Conservation (phyloP, 371 early-diverging fungal genomes). For the Apophysomyces elegans region DNA sequence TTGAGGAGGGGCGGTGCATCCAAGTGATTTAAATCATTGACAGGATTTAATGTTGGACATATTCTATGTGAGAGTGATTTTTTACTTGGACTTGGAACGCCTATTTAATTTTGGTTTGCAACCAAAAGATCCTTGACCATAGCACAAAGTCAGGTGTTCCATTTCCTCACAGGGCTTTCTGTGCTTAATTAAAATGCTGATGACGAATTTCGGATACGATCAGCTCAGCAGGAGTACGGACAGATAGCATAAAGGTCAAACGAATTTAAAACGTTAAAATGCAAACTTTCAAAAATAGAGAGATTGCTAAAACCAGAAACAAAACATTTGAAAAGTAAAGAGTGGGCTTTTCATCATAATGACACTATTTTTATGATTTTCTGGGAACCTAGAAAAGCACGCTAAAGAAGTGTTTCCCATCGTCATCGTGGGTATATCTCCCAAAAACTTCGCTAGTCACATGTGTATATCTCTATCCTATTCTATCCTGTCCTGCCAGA, state of each 20-base stretch:
- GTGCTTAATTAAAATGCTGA: not conserved
- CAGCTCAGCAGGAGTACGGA: not conserved
- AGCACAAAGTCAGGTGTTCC: not conserved
- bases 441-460: too few relatives aligned
- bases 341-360: too few relatives aligned
- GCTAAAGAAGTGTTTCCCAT: too few relatives aligned
- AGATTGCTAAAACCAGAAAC: too few relatives aligned
- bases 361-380: not conserved
- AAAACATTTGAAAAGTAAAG: too few relatives aligned
- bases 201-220: not conserved
- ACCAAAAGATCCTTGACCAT: not conserved
- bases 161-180: not conserved
- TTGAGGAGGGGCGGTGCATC: constrained; percentile 1
- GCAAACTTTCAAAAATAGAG: too few relatives aligned
- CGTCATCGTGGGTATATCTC: too few relatives aligned
- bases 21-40: constrained; percentile 1
- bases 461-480: too few relatives aligned
- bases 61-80: not conserved
- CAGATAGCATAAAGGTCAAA: too few relatives aligned
- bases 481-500: too few relatives aligned
- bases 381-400: not conserved
- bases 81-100: not conserved
- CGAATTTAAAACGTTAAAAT: not conserved
- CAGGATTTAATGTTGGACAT: constrained; percentile 5
- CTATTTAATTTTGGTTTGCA: not conserved